phyloP scores from a whole-genome alignment of 2,329 filamentous ascomycete species.

The Calonectria pseudoturangicola region DNA sequence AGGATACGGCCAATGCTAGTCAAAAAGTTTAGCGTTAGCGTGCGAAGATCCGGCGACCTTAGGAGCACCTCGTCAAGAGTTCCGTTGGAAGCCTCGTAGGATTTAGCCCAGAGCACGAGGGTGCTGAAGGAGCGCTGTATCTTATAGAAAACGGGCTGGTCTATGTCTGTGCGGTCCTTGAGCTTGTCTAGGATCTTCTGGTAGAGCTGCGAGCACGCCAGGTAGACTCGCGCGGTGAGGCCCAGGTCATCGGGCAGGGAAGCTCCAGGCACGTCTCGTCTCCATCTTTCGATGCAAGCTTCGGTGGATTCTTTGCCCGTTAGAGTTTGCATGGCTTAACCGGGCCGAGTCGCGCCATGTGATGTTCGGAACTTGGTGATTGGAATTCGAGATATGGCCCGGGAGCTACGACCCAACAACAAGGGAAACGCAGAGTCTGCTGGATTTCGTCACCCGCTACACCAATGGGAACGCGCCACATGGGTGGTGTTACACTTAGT shows the following conservation, averaged over 20 bases:
- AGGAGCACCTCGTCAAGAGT: conserved; percentile 24
- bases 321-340: conserved; percentile 29
- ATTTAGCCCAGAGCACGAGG: conserved; percentile 15
- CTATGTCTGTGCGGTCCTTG: conserved; percentile 23
- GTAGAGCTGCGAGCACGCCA: conserved; percentile 22
- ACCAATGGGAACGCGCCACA: conserved; percentile 25
- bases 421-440: conserved; percentile 27
- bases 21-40: conserved; percentile 30
- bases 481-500: conserved; percentile 27
- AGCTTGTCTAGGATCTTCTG: conserved; percentile 22
- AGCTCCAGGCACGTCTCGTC: conserved; percentile 22
- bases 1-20: conserved; percentile 20
- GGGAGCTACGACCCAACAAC: conserved; percentile 24
- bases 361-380: conserved; percentile 26
- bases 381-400: conserved; percentile 26
- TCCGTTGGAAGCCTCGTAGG: conserved; percentile 18
- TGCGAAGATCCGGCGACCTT: conserved; percentile 19
- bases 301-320: conserved; percentile 23
- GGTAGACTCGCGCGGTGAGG: conserved; percentile 17
- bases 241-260: conserved; percentile 24
- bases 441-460: conserved; percentile 20
- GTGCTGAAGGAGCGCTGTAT: conserved; percentile 23
- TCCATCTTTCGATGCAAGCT: conserved; percentile 22
- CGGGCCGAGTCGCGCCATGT: conserved; percentile 26
- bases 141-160: conserved; percentile 19